Conservation (phyloP, 352 stramenopile genomes). For the Phytophthora citrophthora region DNA sequence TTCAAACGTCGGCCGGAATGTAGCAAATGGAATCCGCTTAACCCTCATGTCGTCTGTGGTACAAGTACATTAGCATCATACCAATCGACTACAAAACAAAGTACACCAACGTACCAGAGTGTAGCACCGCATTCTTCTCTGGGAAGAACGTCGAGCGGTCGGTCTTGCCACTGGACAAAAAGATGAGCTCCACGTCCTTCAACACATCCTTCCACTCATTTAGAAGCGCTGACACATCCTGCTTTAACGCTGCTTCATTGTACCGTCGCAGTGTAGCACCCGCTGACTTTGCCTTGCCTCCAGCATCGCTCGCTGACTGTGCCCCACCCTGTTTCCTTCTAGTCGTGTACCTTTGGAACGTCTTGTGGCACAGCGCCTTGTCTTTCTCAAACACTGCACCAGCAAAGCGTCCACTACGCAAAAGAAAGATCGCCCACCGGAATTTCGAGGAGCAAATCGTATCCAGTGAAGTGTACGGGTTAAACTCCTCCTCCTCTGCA, state of each 20-base stretch:
- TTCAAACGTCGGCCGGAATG: constrained; percentile 86
- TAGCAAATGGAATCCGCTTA: constrained; percentile 84
- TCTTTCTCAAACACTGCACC: constrained; percentile 90
- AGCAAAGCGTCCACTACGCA: constrained; percentile 93
- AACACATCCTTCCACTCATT: constrained; percentile 80
- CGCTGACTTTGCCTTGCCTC: constrained; percentile 92
- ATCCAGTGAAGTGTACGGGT: constrained; percentile 61
- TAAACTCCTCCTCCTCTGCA: constrained; percentile 57
- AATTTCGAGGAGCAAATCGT: constrained; percentile 62
- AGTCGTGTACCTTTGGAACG: constrained; percentile 94
- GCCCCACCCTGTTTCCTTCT: constrained; percentile 93
- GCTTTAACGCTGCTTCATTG: constrained; percentile 91
- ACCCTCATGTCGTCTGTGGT: constrained; percentile 60
- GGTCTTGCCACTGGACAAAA: constrained; percentile 71
- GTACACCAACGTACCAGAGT: constrained; percentile 23
- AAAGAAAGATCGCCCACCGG: constrained; percentile 87
- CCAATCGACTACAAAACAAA: not conserved
- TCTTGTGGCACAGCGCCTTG: constrained; percentile 92
- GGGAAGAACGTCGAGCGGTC: constrained; percentile 84
- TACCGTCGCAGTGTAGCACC: constrained; percentile 93
- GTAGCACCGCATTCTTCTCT: constrained; percentile 70
- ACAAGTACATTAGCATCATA: constrained; percentile 11
- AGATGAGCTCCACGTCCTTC: constrained; percentile 65
- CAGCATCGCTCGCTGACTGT: constrained; percentile 88
- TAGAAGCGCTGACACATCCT: constrained; percentile 88